Conservation (phyloP, 163 green algal species). For the Smithsoniella earleae region DNA sequence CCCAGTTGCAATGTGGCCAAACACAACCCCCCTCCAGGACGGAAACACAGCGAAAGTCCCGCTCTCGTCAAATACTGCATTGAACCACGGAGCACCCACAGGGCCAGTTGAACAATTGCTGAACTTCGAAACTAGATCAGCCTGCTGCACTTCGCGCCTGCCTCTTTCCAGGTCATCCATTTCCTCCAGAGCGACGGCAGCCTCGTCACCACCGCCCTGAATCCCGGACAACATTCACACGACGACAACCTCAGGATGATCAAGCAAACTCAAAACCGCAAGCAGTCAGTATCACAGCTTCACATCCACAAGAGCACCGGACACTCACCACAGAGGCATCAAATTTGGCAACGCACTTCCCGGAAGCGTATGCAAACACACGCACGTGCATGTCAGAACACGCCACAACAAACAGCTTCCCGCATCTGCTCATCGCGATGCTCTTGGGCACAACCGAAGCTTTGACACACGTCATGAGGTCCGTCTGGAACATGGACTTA, state of each 20-base stretch:
- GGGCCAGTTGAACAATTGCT: background rate
- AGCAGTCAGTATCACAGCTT: too few species aligned
- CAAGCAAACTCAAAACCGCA: too few species aligned
- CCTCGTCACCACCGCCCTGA: conserved; percentile 62
- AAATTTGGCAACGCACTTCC: conserved; percentile 51
- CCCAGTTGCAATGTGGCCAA: conserved; percentile 40
- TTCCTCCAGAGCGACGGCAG: background rate
- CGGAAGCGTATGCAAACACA: conserved; percentile 76
- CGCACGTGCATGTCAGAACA: conserved; percentile 65
- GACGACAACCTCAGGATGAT: too few species aligned
- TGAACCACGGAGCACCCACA: conserved; percentile 43
- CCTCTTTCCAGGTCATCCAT: conserved; percentile 75
- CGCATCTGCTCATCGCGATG: conserved; percentile 47
- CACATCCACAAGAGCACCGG: too few species aligned
- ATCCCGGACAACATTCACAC: too few species aligned
- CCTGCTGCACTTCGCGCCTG: background rate
- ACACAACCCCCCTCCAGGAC: conserved; percentile 83
- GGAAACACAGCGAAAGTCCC: conserved; percentile 87
- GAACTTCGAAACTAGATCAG: background rate
- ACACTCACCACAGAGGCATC: too few species aligned
- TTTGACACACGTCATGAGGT: conserved; percentile 49
- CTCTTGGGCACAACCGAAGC: background rate
- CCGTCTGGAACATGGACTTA: conserved; percentile 78
- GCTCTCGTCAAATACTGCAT: conserved; percentile 83
- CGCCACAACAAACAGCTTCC: conserved; percentile 54